Evolutionary conservation across 768 basidiomycete species (phyloP).

Genomic region (Lactarius vividus): DNA sequence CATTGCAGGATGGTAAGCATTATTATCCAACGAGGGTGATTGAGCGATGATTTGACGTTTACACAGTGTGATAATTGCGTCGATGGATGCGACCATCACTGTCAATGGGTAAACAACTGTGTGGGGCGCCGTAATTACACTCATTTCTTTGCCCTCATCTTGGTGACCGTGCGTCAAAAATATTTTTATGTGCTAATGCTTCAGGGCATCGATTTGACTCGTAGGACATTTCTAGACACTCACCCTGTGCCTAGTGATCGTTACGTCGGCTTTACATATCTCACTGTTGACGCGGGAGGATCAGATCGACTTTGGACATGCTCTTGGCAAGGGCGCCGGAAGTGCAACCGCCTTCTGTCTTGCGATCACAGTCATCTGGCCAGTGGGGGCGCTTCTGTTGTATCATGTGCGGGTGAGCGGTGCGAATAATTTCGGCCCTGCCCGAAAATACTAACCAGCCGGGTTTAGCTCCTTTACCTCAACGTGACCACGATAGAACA

Average conservation of each 20-base stretch:
- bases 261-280: conserved; percentile 81
- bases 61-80: conserved; percentile 94
- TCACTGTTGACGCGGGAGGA: conserved; percentile 59
- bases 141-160: conserved; percentile 84
- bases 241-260: conserved; percentile 70
- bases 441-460: conserved; percentile 13
- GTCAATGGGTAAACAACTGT: conserved; percentile 93
- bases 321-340: conserved; percentile 55
- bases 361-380: conserved; percentile 74
- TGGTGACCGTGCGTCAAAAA: conserved; percentile 58
- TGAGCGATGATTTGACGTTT: not conserved
- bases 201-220: conserved; percentile 17
- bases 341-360: conserved; percentile 80
- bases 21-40: not conserved
- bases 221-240: conserved; percentile 48
- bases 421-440: conserved; percentile 1
- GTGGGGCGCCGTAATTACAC: conserved; percentile 94
- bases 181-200: conserved; percentile 13
- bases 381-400: conserved; percentile 69
- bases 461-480: conserved; percentile 64
- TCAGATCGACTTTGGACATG: conserved; percentile 46
- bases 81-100: conserved; percentile 91
- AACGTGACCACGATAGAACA: conserved; percentile 98
- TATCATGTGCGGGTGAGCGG: conserved; percentile 84
- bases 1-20: conserved; percentile 87